These are phyloP conservation scores for Cryptococcus sp. DNA, from an alignment of 1,284 basidiomycete genomes.

Conservation along the genomic window DNA sequence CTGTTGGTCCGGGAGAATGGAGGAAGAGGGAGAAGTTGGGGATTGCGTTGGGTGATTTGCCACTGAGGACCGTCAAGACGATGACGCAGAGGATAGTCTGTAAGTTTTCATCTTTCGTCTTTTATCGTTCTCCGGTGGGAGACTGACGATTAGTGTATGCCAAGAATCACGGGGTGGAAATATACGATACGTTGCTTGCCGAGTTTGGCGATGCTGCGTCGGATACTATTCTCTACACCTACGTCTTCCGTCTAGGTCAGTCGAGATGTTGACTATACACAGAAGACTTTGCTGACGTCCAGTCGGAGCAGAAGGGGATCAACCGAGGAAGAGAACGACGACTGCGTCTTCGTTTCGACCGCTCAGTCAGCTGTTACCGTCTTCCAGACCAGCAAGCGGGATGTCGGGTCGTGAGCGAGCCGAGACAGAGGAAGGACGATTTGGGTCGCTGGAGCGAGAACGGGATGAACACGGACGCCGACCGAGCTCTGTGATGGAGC, in stretches of 20 bases:
- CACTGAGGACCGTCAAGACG: constrained; percentile 92
- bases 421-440: neutral
- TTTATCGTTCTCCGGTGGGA: no score
- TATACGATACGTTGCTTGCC: constrained; percentile 38
- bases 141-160: constrained; percentile 32
- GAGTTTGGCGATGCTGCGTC: constrained; percentile 47
- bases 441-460: neutral
- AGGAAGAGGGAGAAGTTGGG: constrained; percentile 80
- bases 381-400: neutral
- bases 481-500: neutral
- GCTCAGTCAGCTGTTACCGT: neutral
- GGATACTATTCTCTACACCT: constrained; percentile 48
- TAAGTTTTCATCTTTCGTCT: constrained; percentile 49
- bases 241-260: constrained; percentile 61
- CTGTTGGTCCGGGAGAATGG: constrained; percentile 94
- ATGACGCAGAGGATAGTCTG: constrained; percentile 93
- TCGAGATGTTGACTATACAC: constrained; percentile 36
- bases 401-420: neutral
- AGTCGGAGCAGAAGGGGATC: neutral
- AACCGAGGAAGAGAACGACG: neutral
- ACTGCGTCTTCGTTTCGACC: neutral
- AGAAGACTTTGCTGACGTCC: neutral
- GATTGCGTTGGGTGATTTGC: constrained; percentile 94
- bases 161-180: constrained; percentile 33
- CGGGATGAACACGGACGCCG: neutral